Percentiles rank a stretch among this genome's conserved stretches.
Evolutionary conservation across 225 moss, liverwort and hornwort genomes (phyloP).

Genomic region (Ulota crispa): DNA sequence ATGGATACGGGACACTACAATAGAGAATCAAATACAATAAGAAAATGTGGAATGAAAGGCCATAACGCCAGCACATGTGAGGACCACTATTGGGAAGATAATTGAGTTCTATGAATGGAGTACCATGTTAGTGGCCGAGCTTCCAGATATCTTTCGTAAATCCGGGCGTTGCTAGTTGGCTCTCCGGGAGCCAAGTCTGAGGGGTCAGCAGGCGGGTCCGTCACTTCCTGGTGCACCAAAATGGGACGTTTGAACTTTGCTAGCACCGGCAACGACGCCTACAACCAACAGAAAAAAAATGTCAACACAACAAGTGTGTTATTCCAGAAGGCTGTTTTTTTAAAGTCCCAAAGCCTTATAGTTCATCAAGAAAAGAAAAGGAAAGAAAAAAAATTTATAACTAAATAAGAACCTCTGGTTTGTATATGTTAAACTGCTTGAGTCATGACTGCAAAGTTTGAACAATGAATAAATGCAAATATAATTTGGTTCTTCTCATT

Average conservation of each 20-base stretch:
- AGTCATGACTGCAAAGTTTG: too few species aligned
- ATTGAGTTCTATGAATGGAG: not conserved
- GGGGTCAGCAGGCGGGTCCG: conserved; percentile 57
- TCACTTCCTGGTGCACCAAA: conserved; percentile 90
- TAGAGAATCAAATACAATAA: too few species aligned
- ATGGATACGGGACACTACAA: too few species aligned
- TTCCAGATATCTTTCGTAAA: conserved; percentile 70
- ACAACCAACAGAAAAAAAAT: not conserved
- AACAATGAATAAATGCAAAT: too few species aligned
- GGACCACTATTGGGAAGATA: not conserved
- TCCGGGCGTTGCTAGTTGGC: conserved; percentile 52
- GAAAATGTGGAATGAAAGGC: too few species aligned
- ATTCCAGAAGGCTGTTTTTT: too few species aligned
- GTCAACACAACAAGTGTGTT: not conserved
- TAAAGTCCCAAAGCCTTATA: too few species aligned
- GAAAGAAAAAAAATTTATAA: not conserved
- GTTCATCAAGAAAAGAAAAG: not conserved
- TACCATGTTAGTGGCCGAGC: conserved; percentile 72
- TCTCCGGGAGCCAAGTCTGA: conserved; percentile 49
- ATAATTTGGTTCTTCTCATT: too few species aligned
- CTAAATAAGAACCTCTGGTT: too few species aligned
- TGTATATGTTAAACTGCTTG: too few species aligned
- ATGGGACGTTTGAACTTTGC: conserved; percentile 87
- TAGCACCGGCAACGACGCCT: conserved; percentile 86
- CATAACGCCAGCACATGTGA: too few species aligned